Conservation (phyloP, 805 yeast genomes). For the Wickerhamiella nectarea region DNA sequence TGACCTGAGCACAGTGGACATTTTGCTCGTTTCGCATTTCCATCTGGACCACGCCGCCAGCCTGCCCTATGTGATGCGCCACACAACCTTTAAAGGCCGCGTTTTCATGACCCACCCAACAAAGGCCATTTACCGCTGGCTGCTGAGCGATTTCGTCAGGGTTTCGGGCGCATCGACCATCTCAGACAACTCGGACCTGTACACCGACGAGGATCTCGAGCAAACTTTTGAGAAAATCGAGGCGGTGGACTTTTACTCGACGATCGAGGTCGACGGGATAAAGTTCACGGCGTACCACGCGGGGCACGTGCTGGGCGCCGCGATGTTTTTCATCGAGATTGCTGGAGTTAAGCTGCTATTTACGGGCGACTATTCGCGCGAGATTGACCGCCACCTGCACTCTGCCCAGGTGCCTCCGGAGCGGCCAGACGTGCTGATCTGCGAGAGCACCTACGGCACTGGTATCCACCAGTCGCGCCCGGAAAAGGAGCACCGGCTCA, state of each 20-base stretch:
- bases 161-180: conserved; percentile 43
- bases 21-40: conserved; percentile 81
- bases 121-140: conserved; percentile 94
- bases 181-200: conserved; percentile 33
- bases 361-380: conserved; percentile 96
- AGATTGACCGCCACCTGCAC: conserved; percentile 86
- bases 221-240: conserved; percentile 83
- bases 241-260: conserved; percentile 89
- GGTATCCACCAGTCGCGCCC: conserved; percentile 87
- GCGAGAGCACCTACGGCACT: conserved; percentile 95
- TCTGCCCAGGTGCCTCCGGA: conserved; percentile 80
- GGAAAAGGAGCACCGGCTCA: conserved; percentile 71
- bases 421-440: conserved; percentile 77
- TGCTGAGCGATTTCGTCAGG: conserved; percentile 82
- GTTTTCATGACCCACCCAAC: conserved; percentile 99
- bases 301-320: conserved; percentile 98
- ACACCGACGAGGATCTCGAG: conserved; percentile 80
- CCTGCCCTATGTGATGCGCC: conserved; percentile 94
- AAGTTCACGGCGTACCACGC: conserved; percentile 97
- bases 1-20: conserved; percentile 76
- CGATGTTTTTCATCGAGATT: conserved; percentile 90
- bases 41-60: conserved; percentile 98
- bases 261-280: conserved; percentile 86
- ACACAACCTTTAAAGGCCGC: conserved; percentile 84
- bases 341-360: conserved; percentile 81